Evolutionary conservation across 192 early-diverging fungal species (phyloP), one percentile per base, ranked within the genome.

Genomic region (Coemansia aciculifera): DNA sequence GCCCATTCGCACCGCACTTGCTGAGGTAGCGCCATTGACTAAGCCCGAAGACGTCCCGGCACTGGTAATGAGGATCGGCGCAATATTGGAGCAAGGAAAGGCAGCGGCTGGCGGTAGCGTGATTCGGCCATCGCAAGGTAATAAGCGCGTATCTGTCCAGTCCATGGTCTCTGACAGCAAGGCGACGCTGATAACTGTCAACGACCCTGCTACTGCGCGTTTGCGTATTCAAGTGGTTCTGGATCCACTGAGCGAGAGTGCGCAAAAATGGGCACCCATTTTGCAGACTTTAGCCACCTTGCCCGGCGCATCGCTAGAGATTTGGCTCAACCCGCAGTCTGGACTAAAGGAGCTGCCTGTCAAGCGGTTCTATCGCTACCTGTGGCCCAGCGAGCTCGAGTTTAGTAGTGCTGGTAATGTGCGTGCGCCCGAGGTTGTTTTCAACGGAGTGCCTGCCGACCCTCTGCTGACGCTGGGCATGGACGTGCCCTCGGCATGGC

Each of bases 321-420:
- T 98, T 17, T 83, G 88, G 59, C 73, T 96, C 46, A 89, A 88
- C 39, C 93, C 94, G 8, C 21, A 65, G 6, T 42, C 69, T 0
- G 63, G 69, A 13, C 19, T 89, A 17, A 85, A 82, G 2, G 89
- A 92, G 59, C 68, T 94, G 6, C 94, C 95, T 0, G 71, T 96
- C 24, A 93, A 90, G 54, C 82, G 94, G 12, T 97, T 97, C 79
- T 99, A 97, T 71, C 88, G 95, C 44, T 97, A 94, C 76, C 89
- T 95, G 19, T 85, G 90, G 62, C 83, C 87, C 12, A 72, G 78
- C 3, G 77, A 85, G 40, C 87, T 88, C 3, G 69, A 71, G 31
- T 96, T 96, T 81, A 87, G 92, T 81, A 19, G 77, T 1, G 10
- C 17, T 27, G 84, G 84, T 1, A 40, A 17, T 0, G 23, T 85